Base-by-base conservation (phyloP, 495 filamentous ascomycete genomes). In the Neurospora sp. region DNA sequence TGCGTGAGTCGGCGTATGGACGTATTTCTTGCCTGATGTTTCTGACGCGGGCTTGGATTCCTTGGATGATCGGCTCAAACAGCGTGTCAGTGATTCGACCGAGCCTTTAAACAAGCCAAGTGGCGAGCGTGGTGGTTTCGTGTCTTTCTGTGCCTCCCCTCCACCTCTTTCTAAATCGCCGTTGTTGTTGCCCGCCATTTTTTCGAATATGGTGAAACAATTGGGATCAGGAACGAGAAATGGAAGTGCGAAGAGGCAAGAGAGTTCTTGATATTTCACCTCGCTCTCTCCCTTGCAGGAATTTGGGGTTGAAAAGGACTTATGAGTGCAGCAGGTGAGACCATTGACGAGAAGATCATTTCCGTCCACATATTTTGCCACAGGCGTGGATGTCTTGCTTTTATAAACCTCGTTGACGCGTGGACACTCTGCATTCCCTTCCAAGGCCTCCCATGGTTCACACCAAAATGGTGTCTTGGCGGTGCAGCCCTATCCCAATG, bases 1-100 rank as follows among this genome's bases (percentile, higher is more conserved):
- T 4, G 85, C 82, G 68, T 87, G 82, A 1, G 78, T 81, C 31
- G 84, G 85, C 5, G 73, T 74, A 71, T 84, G 80, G 42, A 75
- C 74, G 72, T 81, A 82, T 72, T 76, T 79, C 75, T 78, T 79
- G 40, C 78, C 59, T 5, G 74, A 2, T n/a, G 38, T 12, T 14
- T 22, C 68, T 22, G 69, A 39, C 3, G n/a, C 27, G 39, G 70
- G 38, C 18, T 69, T 40, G 27, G 44, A 45, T 68, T 20, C 20
- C 7, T 38, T 41, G 35, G 27, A 72, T 42, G 38, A 20, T 59
- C 44, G 70, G 31, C 45, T 40, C 37, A 65, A 75, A 48, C 74
- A 72, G 3, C 61, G 71, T 10, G 61, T 71, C 3, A 79, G 3
- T 53, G 72, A 68, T n/a, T 31, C 53, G 4, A 74, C 18, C 16